Percentiles rank a stretch among this genome's conserved stretches.
Conservation (phyloP, 192 early-diverging fungal species). For the Geranomyces michiganensis region DNA sequence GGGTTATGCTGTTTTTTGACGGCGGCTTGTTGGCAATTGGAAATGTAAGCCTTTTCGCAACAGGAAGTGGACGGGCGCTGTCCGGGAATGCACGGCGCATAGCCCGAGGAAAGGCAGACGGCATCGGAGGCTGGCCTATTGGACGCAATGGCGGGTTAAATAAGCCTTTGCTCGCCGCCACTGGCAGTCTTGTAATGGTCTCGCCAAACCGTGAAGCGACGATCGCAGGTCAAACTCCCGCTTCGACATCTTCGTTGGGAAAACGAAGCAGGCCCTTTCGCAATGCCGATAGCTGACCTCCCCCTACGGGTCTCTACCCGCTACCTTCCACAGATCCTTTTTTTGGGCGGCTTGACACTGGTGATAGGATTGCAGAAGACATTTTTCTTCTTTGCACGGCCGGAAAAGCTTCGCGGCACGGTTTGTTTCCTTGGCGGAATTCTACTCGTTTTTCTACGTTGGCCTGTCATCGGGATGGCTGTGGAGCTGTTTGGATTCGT, state of each 20-base stretch:
- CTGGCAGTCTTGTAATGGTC: no score
- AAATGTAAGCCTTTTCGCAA: conserved; percentile 66
- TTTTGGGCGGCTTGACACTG: conserved; percentile 83
- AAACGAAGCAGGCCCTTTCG: no score
- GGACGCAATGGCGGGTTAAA: no score
- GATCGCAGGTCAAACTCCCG: no score
- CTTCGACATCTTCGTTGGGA: no score
- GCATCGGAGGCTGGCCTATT: no score
- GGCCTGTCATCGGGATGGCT: conserved; percentile 85
- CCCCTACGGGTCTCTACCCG: no score
- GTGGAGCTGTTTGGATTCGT: conserved; percentile 94
- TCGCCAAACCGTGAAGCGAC: no score
- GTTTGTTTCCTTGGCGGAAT: conserved; percentile 89
- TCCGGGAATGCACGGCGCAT: no score
- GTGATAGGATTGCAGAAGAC: conserved; percentile 91
- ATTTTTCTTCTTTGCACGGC: conserved; percentile 79
- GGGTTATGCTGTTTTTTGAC: conserved; percentile 95
- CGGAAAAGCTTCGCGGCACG: conserved; percentile 87
- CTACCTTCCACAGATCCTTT: conserved; percentile 73
- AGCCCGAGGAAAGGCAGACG: no score
- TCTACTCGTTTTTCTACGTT: conserved; percentile 83
- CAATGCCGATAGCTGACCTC: no score
- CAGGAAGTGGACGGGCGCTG: not conserved
- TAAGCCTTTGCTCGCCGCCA: no score
- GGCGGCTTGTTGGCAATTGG: conserved; percentile 93